phyloP scores from a whole-genome alignment of 2,329 filamentous ascomycete genomes.

The Diaporthe sp. region DNA sequence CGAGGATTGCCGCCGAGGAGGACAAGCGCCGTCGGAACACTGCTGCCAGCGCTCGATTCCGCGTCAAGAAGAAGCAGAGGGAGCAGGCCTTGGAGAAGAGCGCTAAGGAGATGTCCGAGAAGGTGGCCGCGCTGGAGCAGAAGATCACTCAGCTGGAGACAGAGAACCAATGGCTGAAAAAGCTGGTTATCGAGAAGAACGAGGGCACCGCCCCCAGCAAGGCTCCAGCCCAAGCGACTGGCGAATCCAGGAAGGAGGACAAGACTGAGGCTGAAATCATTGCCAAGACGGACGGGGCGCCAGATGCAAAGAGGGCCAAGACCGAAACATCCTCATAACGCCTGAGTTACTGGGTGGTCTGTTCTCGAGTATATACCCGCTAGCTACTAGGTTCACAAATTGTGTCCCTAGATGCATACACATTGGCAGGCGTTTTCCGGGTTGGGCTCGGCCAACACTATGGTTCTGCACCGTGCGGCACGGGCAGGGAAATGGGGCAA shows the following conservation, averaged over 20 bases:
- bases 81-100: conserved; percentile 87
- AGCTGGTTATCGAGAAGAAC: conserved; percentile 85
- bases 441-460: conserved; percentile 10
- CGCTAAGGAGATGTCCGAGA: conserved; percentile 86
- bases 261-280: conserved; percentile 47
- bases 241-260: conserved; percentile 62
- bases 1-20: conserved; percentile 83
- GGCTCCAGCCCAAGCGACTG: conserved; percentile 61
- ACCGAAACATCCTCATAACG: conserved; percentile 34
- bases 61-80: conserved; percentile 95
- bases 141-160: conserved; percentile 83
- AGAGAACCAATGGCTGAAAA: conserved; percentile 86
- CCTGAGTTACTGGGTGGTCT: background rate
- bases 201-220: conserved; percentile 63
- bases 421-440: conserved; percentile 37
- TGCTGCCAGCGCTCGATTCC: conserved; percentile 88
- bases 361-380: conserved; percentile 19
- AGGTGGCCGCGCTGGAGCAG: conserved; percentile 79
- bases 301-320: conserved; percentile 26
- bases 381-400: conserved; percentile 26
- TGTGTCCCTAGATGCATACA: conserved; percentile 32
- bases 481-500: conserved; percentile 18
- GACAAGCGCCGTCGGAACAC: conserved; percentile 93
- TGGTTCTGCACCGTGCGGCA: conserved; percentile 18
- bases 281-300: conserved; percentile 34